phyloP scores from a whole-genome alignment of 768 basidiomycete genomes.

The Chiua virens region DNA sequence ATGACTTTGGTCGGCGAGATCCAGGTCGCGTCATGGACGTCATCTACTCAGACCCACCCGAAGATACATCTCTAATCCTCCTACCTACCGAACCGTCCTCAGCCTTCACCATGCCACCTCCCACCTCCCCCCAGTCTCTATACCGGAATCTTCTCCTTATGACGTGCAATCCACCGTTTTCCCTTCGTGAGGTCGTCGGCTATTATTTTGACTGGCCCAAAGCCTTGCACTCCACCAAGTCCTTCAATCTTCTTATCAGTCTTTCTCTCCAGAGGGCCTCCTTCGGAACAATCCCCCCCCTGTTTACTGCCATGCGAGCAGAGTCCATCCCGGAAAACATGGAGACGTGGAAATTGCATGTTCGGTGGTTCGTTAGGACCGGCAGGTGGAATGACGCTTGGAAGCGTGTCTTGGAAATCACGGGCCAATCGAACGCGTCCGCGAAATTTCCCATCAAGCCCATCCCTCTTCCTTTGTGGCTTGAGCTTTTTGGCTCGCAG shows the following conservation, averaged over 20 bases:
- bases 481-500: slow-evolving; percentile 55
- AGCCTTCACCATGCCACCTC: slow-evolving; percentile 23
- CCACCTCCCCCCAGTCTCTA: slow-evolving; percentile 34
- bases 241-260: slow-evolving; percentile 45
- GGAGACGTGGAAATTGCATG: slow-evolving; percentile 57
- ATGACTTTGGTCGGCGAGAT: slow-evolving; percentile 27
- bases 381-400: slow-evolving; percentile 63
- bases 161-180: slow-evolving; percentile 16
- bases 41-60: slow-evolving; percentile 6
- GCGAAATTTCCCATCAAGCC: neutral
- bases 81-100: neutral
- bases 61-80: slow-evolving; percentile 1
- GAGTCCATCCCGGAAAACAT: slow-evolving; percentile 43
- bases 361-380: slow-evolving; percentile 55
- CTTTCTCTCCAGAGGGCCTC: slow-evolving; percentile 52
- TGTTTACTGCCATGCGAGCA: slow-evolving; percentile 49
- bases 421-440: slow-evolving; percentile 6
- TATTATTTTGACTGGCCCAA: slow-evolving; percentile 30
- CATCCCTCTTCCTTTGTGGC: slow-evolving; percentile 53
- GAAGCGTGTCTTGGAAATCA: slow-evolving; percentile 36
- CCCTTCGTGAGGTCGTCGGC: slow-evolving; percentile 13
- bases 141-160: slow-evolving; percentile 32
- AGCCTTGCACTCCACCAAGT: slow-evolving; percentile 36
- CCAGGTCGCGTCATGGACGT: slow-evolving; percentile 17
- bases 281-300: slow-evolving; percentile 43